Conservation (phyloP, 2,329 filamentous ascomycete genomes). For the Fusarium sp. region DNA sequence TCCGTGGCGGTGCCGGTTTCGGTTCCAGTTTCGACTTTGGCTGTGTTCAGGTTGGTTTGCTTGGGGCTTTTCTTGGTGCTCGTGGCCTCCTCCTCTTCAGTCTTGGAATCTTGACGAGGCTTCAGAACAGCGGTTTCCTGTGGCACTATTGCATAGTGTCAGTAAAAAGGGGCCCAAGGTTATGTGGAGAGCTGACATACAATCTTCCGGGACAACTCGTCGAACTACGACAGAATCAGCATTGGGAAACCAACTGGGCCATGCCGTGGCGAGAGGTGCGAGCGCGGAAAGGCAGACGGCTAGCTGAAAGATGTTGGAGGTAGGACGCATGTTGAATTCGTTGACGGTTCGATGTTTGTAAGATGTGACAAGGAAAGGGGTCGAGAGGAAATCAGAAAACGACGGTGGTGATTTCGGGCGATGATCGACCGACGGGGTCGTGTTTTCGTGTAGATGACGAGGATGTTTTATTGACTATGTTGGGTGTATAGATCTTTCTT, state of each 20-base stretch:
- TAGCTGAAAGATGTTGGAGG: constrained; percentile 58
- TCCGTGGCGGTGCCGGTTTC: constrained; percentile 28
- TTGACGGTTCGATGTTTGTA: not conserved
- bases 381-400: not conserved
- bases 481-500: constrained; percentile 1
- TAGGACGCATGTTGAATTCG: constrained; percentile 60
- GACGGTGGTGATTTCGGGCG: not conserved
- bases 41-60: constrained; percentile 57
- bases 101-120: constrained; percentile 22
- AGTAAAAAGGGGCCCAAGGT: constrained; percentile 4
- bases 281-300: constrained; percentile 64
- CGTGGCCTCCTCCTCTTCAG: constrained; percentile 24
- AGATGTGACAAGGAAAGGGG: constrained; percentile 1
- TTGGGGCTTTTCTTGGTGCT: constrained; percentile 34
- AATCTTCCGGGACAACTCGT: constrained; percentile 17
- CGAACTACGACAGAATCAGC: constrained; percentile 61
- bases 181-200: constrained; percentile 11
- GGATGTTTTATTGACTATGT: not conserved
- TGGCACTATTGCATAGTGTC: constrained; percentile 20
- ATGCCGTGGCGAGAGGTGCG: constrained; percentile 63
- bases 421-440: not conserved
- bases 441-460: constrained; percentile 2
- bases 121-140: constrained; percentile 27
- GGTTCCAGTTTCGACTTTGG: constrained; percentile 36
- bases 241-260: constrained; percentile 67